Percentiles rank a stretch among this genome's conserved stretches.
Conservation (phyloP, 495 filamentous ascomycete genomes). For the Lasiosphaeria hispida region DNA sequence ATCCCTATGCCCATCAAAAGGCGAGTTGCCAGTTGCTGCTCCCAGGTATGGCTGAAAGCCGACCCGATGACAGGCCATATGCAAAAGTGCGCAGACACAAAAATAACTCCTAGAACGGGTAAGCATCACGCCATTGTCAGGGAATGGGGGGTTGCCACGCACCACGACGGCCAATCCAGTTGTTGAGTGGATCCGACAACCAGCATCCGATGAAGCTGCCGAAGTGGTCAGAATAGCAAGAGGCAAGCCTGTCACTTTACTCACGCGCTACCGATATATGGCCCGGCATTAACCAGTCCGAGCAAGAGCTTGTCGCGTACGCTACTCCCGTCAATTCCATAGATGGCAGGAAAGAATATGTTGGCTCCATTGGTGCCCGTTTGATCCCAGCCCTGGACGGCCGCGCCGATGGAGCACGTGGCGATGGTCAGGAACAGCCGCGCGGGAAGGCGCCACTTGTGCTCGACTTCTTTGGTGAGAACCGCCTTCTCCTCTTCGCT, state of each 20-base stretch:
- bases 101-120: conserved; percentile 50
- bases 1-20: conserved; percentile 71
- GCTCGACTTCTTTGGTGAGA: conserved; percentile 56
- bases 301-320: conserved; percentile 51
- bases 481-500: conserved; percentile 50
- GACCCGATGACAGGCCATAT: conserved; percentile 61
- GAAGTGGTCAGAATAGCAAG: neutral
- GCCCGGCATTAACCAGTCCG: conserved; percentile 51
- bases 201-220: conserved; percentile 56
- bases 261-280: conserved; percentile 47
- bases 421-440: conserved; percentile 63
- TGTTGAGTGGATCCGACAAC: conserved; percentile 69
- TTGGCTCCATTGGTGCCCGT: conserved; percentile 75
- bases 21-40: conserved; percentile 59
- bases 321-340: conserved; percentile 42
- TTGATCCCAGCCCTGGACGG: conserved; percentile 73
- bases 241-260: neutral
- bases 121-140: neutral
- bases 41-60: conserved; percentile 63
- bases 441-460: conserved; percentile 64
- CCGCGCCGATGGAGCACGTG: conserved; percentile 71
- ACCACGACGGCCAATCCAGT: conserved; percentile 62
- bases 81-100: conserved; percentile 63
- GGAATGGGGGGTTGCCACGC: neutral
- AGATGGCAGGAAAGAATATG: conserved; percentile 57